Evolutionary conservation across 139 green algal genomes (phyloP).

Genomic region (Chlorella vulgaris): DNA sequence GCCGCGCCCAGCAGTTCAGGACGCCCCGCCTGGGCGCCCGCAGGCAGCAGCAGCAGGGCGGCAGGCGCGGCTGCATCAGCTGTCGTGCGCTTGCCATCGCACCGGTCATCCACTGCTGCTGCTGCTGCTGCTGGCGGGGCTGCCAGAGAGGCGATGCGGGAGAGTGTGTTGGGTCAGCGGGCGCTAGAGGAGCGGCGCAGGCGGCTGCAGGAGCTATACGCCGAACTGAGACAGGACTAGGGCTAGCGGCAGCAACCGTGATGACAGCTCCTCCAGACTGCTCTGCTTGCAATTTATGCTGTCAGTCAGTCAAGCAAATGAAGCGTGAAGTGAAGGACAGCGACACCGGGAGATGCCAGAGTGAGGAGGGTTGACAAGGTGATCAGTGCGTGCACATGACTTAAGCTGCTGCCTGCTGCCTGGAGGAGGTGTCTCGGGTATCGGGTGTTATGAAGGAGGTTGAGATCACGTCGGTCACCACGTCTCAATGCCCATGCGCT

Average conservation of each 20-base stretch:
- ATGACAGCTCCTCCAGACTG: no score
- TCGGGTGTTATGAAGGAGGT: background rate
- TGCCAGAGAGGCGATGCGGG: constrained; percentile 1
- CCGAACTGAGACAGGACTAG: constrained; percentile 12
- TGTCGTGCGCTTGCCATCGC: background rate
- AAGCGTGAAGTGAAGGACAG: no score
- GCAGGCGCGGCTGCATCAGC: background rate
- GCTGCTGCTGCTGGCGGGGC: constrained; percentile 4
- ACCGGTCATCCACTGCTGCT: background rate
- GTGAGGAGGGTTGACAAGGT: no score
- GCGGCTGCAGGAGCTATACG: constrained; percentile 43
- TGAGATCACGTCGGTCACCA: background rate
- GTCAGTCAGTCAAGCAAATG: no score
- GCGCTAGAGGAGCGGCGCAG: constrained; percentile 33
- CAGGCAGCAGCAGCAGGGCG: no score
- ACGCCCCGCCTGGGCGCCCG: no score
- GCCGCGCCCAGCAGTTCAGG: no score
- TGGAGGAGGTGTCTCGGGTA: no score
- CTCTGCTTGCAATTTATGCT: no score
- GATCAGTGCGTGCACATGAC: no score
- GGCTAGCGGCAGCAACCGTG: background rate
- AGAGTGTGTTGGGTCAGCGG: constrained; percentile 23
- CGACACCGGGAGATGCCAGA: no score
- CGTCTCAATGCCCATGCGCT: background rate
- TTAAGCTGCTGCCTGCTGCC: no score